A percentile compares a stretch with the other conserved stretches of the same genome.
These are phyloP conservation scores for Myxozyma neglecta DNA, from an alignment of 805 yeast genomes.

Conservation along the genomic window DNA sequence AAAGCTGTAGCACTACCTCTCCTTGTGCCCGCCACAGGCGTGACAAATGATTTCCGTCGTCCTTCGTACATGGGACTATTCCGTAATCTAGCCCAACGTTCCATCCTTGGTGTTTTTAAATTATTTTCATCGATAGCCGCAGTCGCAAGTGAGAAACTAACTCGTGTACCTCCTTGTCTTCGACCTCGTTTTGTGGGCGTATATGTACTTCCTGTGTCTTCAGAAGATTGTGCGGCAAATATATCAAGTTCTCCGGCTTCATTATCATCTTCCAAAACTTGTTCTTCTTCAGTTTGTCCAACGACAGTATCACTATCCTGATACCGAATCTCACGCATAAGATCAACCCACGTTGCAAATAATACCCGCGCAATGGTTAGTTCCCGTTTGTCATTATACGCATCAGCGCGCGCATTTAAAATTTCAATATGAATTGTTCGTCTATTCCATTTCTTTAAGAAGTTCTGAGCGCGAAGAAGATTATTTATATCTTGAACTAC, in stretches of 20 bases:
- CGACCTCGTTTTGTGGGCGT: slow-evolving; percentile 4
- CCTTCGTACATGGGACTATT: slow-evolving; percentile 31
- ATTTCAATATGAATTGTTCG: slow-evolving; percentile 21
- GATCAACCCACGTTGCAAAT: slow-evolving; percentile 24
- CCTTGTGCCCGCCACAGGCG: slow-evolving; percentile 9
- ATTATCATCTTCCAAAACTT: not conserved
- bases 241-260: not conserved
- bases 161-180: not conserved
- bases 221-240: not conserved
- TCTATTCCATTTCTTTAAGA: slow-evolving; percentile 25
- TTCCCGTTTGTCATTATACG: slow-evolving; percentile 9
- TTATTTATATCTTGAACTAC: slow-evolving; percentile 20
- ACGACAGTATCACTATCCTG: not conserved
- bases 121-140: not conserved
- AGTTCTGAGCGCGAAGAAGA: slow-evolving; percentile 20
- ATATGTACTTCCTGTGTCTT: not conserved
- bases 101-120: slow-evolving; percentile 17
- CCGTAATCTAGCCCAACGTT: slow-evolving; percentile 26
- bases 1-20: no score
- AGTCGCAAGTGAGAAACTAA: not conserved
- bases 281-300: not conserved
- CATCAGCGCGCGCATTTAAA: slow-evolving; percentile 15
- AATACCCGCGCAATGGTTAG: slow-evolving; percentile 1
- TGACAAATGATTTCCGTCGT: slow-evolving; percentile 21
- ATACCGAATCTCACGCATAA: slow-evolving; percentile 3